Evolutionary conservation across 345 rosid species (phyloP).

Genomic region (Eucalyptus curtisii): DNA sequence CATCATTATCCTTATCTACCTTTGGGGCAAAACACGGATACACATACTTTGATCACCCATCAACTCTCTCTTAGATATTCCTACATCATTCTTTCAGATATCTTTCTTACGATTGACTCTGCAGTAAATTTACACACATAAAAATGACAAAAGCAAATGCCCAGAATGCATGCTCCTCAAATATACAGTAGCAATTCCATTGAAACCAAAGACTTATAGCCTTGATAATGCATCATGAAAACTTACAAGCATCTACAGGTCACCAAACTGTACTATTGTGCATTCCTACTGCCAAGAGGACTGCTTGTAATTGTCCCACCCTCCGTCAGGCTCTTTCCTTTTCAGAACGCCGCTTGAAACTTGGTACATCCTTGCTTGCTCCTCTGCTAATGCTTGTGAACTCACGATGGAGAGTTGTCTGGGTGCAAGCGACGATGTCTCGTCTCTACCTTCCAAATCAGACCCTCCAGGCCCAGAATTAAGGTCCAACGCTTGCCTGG

Average conservation of each 20-base stretch:
- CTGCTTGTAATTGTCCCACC: conserved; percentile 82
- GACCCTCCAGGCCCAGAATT: conserved; percentile 74
- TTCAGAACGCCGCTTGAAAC: conserved; percentile 43
- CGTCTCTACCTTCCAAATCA: conserved; percentile 69
- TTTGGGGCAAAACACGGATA: background rate
- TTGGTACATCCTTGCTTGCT: conserved; percentile 68
- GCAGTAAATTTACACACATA: background rate
- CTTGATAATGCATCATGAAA: background rate
- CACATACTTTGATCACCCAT: background rate
- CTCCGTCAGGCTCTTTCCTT: conserved; percentile 90
- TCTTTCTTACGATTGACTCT: background rate
- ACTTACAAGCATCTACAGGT: conserved; percentile 30
- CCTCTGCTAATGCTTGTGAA: conserved; percentile 47
- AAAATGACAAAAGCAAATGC: background rate
- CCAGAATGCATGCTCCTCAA: background rate
- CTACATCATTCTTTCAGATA: background rate
- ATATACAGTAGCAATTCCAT: background rate
- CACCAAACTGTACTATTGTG: conserved; percentile 2
- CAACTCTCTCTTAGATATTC: background rate
- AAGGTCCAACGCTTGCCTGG: conserved; percentile 58
- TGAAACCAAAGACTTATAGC: background rate
- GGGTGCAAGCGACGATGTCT: conserved; percentile 18
- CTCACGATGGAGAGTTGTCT: conserved; percentile 42
- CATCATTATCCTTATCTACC: background rate
- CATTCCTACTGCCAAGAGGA: conserved; percentile 64